Evolutionary conservation across 1,139 yeast genomes (phyloP).

Genomic region (Eremothecium cymbalariae): DNA sequence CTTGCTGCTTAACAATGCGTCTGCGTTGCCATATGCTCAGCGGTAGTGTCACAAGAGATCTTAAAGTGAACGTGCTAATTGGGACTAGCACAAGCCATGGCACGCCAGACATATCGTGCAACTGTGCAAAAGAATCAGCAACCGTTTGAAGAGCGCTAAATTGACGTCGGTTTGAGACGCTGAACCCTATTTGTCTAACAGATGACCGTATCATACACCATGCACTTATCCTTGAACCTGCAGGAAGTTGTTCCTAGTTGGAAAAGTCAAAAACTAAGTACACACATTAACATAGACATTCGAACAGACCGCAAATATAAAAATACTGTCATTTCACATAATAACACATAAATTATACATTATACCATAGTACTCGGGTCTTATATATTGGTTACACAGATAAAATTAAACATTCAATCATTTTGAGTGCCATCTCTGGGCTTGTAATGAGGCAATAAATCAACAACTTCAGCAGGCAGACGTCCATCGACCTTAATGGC

Average conservation of each 20-base stretch:
- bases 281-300: too few relatives aligned
- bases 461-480: slow-evolving; percentile 77
- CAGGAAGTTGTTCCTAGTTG: too few relatives aligned
- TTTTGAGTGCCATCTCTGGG: slow-evolving; percentile 96
- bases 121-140: slow-evolving; percentile 23
- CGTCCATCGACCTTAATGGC: slow-evolving; percentile 93
- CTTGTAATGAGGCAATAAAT: slow-evolving; percentile 69
- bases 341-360: too few relatives aligned
- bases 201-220: too few relatives aligned
- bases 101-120: slow-evolving; percentile 51
- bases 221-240: too few relatives aligned
- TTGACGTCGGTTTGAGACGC: slow-evolving; percentile 8
- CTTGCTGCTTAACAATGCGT: slow-evolving; percentile 62
- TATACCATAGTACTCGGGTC: too few relatives aligned
- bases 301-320: too few relatives aligned
- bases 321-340: too few relatives aligned
- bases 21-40: slow-evolving; percentile 64
- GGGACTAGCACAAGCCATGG: slow-evolving; percentile 88
- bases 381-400: too few relatives aligned
- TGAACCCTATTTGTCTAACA: too few relatives aligned
- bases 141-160: slow-evolving; percentile 19
- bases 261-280: too few relatives aligned
- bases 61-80: slow-evolving; percentile 52
- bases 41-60: slow-evolving; percentile 68
- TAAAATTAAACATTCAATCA: too few relatives aligned